Evolutionary conservation across 495 filamentous ascomycete species (phyloP), one percentile per base, ranked within the genome.

Genomic region (Alectoria sarmentosa): DNA sequence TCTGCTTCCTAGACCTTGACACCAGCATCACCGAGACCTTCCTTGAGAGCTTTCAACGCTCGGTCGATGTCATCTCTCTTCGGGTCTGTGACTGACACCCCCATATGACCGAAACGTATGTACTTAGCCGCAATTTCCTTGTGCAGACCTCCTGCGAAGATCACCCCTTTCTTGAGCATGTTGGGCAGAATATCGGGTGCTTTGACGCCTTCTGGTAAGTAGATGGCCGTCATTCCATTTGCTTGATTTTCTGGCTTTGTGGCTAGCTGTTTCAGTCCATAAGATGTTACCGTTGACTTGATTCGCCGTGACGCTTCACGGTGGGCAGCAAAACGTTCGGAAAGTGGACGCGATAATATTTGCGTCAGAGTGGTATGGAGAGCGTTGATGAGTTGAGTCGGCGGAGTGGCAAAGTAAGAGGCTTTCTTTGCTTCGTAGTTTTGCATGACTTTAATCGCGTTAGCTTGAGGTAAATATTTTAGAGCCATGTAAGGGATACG

Each of bases 341-440:
- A 76, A 30, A 98, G 81, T 15, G 91, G 88, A 55, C 81, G 80
- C 59, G 87, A 81, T 64, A 94, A 84, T 70, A 97, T 96, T 73
- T 96, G 91, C 42, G 74, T 85, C 36, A 98, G 81, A n/a, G 92
- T 86, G 28, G 94, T 97, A 80, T 98, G 90, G 49, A 98, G 86
- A 41, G 94, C 94, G 73, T 89, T 93, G 68, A 98, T 82, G 48
- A 98, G 86, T 77, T 98, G 94, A 9, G 94, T 96, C 17, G 91
- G 89, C 0, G 94, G 94, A 17, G 94, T 98, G 36, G 94, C 94
- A 74, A 98, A 98, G 80, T 98, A 98, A 17, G 91, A 96, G 49
- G 95, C 84, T 77, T 98, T 98, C 77, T 89, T 88, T 69, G 90
- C 90, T 79, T 98, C 94, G 78, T 98, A 98, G 74, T 96, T 96